Evolutionary conservation across 768 basidiomycete genomes (phyloP).

Genomic region (Suillus brevipes): DNA sequence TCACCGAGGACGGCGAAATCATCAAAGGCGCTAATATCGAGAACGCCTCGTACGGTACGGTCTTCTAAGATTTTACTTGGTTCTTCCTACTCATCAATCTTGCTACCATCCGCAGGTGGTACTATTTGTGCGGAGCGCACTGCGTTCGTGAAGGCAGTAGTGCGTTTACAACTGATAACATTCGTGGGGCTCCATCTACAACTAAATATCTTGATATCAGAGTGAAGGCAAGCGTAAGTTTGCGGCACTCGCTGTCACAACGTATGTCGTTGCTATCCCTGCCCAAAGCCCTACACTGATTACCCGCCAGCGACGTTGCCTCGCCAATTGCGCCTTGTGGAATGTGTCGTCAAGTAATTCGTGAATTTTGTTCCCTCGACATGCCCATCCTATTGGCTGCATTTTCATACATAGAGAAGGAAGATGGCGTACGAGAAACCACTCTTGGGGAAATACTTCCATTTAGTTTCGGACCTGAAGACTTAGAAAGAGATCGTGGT

Average conservation of each 20-base stretch:
- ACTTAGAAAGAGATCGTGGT: conserved; percentile 45
- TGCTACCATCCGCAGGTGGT: conserved; percentile 52
- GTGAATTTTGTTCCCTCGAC: conserved; percentile 77
- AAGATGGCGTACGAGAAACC: conserved; percentile 53
- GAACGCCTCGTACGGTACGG: conserved; percentile 84
- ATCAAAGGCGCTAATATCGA: conserved; percentile 91
- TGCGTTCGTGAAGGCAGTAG: conserved; percentile 91
- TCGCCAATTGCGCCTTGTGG: conserved; percentile 83
- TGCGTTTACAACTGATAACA: conserved; percentile 39
- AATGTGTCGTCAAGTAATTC: conserved; percentile 87
- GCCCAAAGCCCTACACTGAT: background rate
- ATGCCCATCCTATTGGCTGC: conserved; percentile 77
- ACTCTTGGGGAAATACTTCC: conserved; percentile 78
- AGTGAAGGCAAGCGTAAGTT: conserved; percentile 78
- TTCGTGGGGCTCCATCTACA: background rate
- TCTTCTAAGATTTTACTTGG: conserved; percentile 1
- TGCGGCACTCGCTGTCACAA: conserved; percentile 75
- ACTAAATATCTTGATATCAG: conserved; percentile 38
- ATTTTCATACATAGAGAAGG: conserved; percentile 51
- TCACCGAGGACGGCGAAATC: conserved; percentile 67
- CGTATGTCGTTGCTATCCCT: conserved; percentile 46
- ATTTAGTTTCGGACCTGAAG: conserved; percentile 85
- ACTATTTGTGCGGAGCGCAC: conserved; percentile 95
- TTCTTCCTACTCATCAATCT: background rate
- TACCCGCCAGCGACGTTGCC: conserved; percentile 59